These are phyloP conservation scores for Oropetium thomaeum DNA, from an alignment of 176 grass and related monocot species.

Conservation along the genomic window DNA sequence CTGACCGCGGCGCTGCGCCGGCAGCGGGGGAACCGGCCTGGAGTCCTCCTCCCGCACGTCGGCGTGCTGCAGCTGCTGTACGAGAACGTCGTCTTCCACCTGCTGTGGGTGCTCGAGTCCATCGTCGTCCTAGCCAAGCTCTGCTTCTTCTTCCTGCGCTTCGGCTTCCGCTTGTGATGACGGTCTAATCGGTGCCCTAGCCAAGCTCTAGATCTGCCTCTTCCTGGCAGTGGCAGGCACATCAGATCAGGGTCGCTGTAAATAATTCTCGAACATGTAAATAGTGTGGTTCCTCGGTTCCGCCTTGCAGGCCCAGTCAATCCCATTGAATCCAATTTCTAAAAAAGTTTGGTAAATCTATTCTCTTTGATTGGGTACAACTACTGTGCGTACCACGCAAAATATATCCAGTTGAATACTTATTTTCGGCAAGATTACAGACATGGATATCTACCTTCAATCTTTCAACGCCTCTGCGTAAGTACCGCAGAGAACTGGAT, in stretches of 20 bases:
- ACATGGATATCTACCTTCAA: too few relatives aligned
- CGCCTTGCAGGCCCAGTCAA: too few relatives aligned
- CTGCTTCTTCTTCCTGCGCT: slow-evolving; percentile 62
- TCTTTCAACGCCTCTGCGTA: background rate
- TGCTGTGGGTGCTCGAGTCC: slow-evolving; percentile 48
- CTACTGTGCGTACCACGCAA: too few relatives aligned
- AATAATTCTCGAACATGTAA: background rate
- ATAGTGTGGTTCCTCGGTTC: background rate
- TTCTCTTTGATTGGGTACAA: too few relatives aligned
- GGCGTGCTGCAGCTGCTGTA: slow-evolving; percentile 22
- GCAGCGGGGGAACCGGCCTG: background rate
- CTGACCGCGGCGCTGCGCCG: slow-evolving; percentile 26
- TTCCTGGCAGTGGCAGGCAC: slow-evolving; percentile 24
- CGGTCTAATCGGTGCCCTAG: slow-evolving; percentile 17
- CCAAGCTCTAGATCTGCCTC: slow-evolving; percentile 55
- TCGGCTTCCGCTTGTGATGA: slow-evolving; percentile 40
- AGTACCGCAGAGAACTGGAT: background rate
- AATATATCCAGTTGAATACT: too few relatives aligned
- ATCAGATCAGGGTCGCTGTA: background rate
- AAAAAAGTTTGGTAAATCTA: too few relatives aligned
- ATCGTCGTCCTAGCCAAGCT: slow-evolving; percentile 45
- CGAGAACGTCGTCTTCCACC: slow-evolving; percentile 38
- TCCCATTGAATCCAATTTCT: too few relatives aligned
- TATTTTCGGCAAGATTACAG: too few relatives aligned
- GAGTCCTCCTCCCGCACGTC: slow-evolving; percentile 6